Conservation (phyloP, 257 asterid species). For the Nicotiana attenuata region DNA sequence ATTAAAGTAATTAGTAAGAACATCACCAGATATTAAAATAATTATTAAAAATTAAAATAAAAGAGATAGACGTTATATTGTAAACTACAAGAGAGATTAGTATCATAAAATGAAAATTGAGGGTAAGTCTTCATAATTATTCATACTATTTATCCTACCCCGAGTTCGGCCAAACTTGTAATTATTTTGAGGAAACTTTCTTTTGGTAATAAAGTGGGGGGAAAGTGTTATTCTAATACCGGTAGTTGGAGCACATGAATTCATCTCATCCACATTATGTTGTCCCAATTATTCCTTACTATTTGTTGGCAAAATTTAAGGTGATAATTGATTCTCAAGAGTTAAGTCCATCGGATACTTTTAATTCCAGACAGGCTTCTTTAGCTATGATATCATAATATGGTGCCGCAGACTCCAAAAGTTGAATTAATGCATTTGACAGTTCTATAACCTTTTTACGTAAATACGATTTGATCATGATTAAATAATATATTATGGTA, state of each 20-base stretch:
- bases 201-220: neutral
- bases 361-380: neutral
- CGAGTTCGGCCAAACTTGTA: neutral
- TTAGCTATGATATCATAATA: neutral
- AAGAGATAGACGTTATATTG: no score
- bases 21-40: no score
- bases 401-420: neutral
- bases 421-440: neutral
- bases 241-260: neutral
- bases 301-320: neutral
- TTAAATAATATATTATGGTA: no score
- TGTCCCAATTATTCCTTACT: neutral
- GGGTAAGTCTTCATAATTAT: no score
- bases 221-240: neutral
- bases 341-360: neutral
- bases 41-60: no score
- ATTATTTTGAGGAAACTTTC: neutral
- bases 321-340: neutral
- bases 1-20: no score
- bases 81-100: no score
- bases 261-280: neutral
- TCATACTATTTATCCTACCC: neutral
- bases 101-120: no score
- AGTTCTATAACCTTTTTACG: neutral
- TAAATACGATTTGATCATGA: neutral